Conservation (phyloP, 192 early-diverging fungal species). For the Linnemannia schmuckeri region DNA sequence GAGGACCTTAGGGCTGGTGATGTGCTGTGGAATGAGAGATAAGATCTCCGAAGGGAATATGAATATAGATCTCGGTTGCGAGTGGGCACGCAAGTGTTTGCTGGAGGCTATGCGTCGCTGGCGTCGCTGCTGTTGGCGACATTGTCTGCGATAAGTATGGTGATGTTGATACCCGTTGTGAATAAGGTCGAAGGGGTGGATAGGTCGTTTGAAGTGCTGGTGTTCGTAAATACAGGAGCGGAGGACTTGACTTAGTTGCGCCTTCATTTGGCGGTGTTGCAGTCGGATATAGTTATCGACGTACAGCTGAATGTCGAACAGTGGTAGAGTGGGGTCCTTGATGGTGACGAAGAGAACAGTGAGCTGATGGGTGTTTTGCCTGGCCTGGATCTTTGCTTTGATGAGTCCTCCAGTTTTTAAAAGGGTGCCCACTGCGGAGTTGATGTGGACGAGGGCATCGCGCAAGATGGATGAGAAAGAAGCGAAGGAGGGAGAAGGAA, state of each 20-base stretch:
- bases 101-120: background rate
- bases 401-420: no score
- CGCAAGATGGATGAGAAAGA: no score
- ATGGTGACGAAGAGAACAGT: no score
- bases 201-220: background rate
- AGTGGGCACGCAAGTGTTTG: background rate
- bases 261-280: no score
- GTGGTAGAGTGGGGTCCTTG: no score
- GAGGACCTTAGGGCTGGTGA: background rate
- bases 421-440: no score
- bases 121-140: background rate
- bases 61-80: conserved; percentile 7
- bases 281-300: no score
- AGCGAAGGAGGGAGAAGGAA: no score
- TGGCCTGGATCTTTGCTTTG: no score
- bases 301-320: no score
- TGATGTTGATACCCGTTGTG: background rate
- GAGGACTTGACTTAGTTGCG: background rate
- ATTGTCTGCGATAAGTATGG: background rate
- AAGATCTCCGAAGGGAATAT: conserved; percentile 14
- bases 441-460: no score
- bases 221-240: background rate
- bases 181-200: background rate
- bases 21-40: background rate
- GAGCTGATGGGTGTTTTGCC: no score